A percentile compares a stretch with the other conserved stretches of the same genome.
Evolutionary conservation across 176 grass and related monocot species (phyloP).

Genomic region (Paspalum notatum): DNA sequence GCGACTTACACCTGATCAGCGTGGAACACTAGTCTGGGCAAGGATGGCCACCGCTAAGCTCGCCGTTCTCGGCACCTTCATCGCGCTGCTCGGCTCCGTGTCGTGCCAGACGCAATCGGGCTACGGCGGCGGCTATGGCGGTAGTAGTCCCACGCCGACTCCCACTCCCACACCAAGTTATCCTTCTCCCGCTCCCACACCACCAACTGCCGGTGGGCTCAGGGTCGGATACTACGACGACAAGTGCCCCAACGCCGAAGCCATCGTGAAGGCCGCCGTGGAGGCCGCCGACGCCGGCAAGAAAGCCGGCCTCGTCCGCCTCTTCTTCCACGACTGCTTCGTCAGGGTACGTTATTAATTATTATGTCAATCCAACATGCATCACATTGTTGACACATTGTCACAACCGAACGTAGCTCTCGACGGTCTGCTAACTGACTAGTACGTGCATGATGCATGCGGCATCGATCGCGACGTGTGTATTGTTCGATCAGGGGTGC

Average conservation of each 20-base stretch:
- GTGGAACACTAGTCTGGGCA: no score
- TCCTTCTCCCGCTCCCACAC: neutral
- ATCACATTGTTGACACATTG: no score
- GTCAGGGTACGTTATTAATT: neutral
- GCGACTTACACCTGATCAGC: no score
- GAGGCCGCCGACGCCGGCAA: conserved; percentile 16
- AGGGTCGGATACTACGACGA: conserved; percentile 41
- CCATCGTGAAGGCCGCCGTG: conserved; percentile 23
- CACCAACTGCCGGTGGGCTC: conserved; percentile 11
- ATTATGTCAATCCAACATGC: no score
- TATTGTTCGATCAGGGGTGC: conserved; percentile 38
- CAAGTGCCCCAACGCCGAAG: conserved; percentile 39
- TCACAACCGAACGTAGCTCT: no score
- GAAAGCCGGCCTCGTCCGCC: conserved; percentile 45
- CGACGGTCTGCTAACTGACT: no score
- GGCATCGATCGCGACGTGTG: no score
- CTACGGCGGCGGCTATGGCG: neutral
- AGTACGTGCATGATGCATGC: no score
- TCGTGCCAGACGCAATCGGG: conserved; percentile 19
- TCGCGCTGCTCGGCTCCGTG: conserved; percentile 13
- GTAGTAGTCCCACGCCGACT: neutral
- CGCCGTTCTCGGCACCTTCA: neutral
- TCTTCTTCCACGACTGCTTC: conserved; percentile 75
- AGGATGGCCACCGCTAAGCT: conserved; percentile 22
- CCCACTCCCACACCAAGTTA: neutral